phyloP scores from a whole-genome alignment of 331 rosid species.

The Telfairia occidentalis region DNA sequence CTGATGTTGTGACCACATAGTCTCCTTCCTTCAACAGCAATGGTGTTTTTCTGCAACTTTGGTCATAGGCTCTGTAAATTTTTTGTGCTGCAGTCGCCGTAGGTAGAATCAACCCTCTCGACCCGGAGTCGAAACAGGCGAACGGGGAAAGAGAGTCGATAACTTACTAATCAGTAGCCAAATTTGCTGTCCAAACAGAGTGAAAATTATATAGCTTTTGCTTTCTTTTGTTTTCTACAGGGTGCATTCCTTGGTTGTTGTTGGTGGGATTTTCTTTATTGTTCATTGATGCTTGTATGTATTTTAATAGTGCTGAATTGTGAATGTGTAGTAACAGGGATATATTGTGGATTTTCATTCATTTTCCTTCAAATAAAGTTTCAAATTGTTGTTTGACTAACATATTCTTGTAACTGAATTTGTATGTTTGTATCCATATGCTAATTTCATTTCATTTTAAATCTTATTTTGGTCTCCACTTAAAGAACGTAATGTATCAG shows the following conservation, averaged over 20 bases:
- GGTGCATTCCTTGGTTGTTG: not conserved
- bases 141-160: not conserved
- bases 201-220: not conserved
- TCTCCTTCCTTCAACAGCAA: not conserved
- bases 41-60: not conserved
- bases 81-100: not conserved
- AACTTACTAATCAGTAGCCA: not conserved
- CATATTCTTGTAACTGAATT: no score
- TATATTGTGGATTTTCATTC: not conserved
- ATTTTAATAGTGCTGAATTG: not conserved
- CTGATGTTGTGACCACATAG: conserved; percentile 69
- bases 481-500: no score
- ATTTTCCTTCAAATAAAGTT: conserved; percentile 1
- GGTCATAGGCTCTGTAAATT: not conserved
- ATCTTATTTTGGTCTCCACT: no score
- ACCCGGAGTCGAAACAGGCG: not conserved
- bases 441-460: no score
- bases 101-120: not conserved
- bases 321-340: not conserved
- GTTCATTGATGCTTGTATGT: not conserved
- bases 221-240: not conserved
- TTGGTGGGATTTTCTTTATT: not conserved
- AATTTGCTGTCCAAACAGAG: not conserved
- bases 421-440: no score
- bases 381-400: not conserved